phyloP scores from a whole-genome alignment of 2,329 filamentous ascomycete genomes.

The Verticillium nonalfalfae region DNA sequence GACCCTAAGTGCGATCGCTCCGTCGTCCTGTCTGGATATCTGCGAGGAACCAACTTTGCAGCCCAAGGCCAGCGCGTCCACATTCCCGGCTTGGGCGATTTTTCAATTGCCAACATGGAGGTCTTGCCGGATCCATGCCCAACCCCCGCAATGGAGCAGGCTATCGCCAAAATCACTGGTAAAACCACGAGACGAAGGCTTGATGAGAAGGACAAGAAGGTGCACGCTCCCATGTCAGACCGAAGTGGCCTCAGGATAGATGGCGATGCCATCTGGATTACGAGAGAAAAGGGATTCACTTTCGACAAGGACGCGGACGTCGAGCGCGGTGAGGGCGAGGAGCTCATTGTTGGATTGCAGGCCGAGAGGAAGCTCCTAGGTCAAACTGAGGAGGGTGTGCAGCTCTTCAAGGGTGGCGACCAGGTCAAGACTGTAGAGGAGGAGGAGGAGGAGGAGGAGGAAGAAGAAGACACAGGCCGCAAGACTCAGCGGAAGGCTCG shows the following conservation, averaged over 20 bases:
- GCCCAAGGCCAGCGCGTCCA: slow-evolving; percentile 82
- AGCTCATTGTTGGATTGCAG: slow-evolving; percentile 87
- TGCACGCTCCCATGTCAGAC: slow-evolving; percentile 98
- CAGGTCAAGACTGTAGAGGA: slow-evolving; percentile 55
- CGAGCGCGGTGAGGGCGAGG: slow-evolving; percentile 88
- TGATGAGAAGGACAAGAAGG: slow-evolving; percentile 92
- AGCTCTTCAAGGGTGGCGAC: slow-evolving; percentile 76
- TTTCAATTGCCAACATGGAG: slow-evolving; percentile 78
- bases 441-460: slow-evolving; percentile 20
- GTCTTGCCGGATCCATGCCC: slow-evolving; percentile 89
- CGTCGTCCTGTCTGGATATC: slow-evolving; percentile 85
- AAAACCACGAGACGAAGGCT: slow-evolving; percentile 75
- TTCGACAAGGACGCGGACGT: slow-evolving; percentile 62
- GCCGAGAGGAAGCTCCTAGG: slow-evolving; percentile 76
- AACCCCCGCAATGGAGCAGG: slow-evolving; percentile 85
- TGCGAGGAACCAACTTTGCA: slow-evolving; percentile 91
- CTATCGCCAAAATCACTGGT: slow-evolving; percentile 74
- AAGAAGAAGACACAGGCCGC: slow-evolving; percentile 50
- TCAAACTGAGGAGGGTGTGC: slow-evolving; percentile 73
- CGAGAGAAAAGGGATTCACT: slow-evolving; percentile 62
- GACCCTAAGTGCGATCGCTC: slow-evolving; percentile 86
- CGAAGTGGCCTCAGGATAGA: slow-evolving; percentile 94
- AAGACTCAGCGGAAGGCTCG: slow-evolving; percentile 53
- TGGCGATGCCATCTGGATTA: slow-evolving; percentile 92
- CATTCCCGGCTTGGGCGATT: slow-evolving; percentile 86